These are phyloP conservation scores for Diversispora eburnea DNA, from an alignment of 192 early-diverging fungal species.

Conservation along the genomic window DNA sequence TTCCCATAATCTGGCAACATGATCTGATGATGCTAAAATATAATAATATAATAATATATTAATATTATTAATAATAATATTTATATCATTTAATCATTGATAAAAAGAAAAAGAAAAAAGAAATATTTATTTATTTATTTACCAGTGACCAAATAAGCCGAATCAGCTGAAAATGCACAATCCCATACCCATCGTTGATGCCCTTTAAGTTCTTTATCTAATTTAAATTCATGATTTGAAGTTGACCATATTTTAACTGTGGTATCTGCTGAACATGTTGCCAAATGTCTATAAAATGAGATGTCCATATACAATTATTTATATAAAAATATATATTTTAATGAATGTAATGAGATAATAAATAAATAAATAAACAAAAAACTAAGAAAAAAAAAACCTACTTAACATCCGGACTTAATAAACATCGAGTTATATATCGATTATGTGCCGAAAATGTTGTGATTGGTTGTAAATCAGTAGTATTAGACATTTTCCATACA, in stretches of 20 bases:
- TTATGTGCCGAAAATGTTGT: conserved; percentile 72
- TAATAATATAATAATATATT: neutral
- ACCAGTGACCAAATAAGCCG: conserved; percentile 83
- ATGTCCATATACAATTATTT: too few relatives aligned
- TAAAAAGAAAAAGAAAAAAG: neutral
- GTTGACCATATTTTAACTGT: conserved; percentile 83
- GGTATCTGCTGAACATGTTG: conserved; percentile 83
- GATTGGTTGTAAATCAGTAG: conserved; percentile 62
- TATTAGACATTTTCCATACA: conserved; percentile 68
- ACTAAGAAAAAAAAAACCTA: conserved; percentile 28
- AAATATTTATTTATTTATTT: conserved; percentile 11
- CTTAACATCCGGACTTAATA: conserved; percentile 80
- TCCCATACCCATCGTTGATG: conserved; percentile 94
- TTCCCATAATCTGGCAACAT: conserved; percentile 81
- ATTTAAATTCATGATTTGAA: conserved; percentile 57
- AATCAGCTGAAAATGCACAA: conserved; percentile 86
- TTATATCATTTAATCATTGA: too few relatives aligned
- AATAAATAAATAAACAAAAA: neutral
- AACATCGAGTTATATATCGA: conserved; percentile 78
- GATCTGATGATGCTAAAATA: conserved; percentile 71
- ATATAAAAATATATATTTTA: too few relatives aligned
- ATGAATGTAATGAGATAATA: too few relatives aligned
- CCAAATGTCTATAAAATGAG: conserved; percentile 51
- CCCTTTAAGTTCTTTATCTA: conserved; percentile 73
- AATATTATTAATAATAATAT: too few relatives aligned